Conservation (phyloP, 495 filamentous ascomycete genomes). For the Amphirosellinia nigrospora region DNA sequence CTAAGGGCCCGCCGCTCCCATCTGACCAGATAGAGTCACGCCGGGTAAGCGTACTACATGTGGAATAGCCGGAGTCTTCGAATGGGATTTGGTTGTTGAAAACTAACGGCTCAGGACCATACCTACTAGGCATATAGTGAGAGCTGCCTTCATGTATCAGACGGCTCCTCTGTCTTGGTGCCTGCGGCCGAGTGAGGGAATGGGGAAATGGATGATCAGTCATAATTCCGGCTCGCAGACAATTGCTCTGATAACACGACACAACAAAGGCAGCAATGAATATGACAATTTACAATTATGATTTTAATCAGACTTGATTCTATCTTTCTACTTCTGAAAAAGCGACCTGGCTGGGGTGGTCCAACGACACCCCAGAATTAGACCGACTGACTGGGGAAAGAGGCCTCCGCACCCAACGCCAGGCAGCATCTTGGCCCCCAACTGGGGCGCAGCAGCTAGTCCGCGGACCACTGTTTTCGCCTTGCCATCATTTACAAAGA, state of each 20-base stretch:
- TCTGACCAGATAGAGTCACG: constrained; percentile 27
- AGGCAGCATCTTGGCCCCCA: constrained; percentile 24
- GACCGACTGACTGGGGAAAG: constrained; percentile 3
- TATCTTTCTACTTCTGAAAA: not conserved
- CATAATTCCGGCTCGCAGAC: constrained; percentile 3
- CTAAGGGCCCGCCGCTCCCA: constrained; percentile 3
- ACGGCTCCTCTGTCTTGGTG: not conserved
- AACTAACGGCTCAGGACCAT: not conserved
- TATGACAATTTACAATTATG: not conserved
- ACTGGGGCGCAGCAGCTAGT: constrained; percentile 17
- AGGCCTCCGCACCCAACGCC: not conserved
- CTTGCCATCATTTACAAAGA: not conserved
- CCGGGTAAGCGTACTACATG: not conserved
- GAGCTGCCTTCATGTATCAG: not conserved
- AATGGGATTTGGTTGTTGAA: constrained; percentile 12
- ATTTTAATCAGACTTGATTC: not conserved
- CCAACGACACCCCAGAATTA: not conserved
- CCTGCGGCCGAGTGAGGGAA: not conserved
- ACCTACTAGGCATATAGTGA: not conserved
- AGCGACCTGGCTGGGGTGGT: not conserved
- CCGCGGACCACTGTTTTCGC: constrained; percentile 1
- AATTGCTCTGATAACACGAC: not conserved
- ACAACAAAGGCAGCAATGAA: not conserved
- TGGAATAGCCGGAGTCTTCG: not conserved
- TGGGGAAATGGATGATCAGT: not conserved